Evolutionary conservation across 2,329 filamentous ascomycete species (phyloP), one percentile per base, ranked within the genome.

Genomic region (Alternaria postmessia): DNA sequence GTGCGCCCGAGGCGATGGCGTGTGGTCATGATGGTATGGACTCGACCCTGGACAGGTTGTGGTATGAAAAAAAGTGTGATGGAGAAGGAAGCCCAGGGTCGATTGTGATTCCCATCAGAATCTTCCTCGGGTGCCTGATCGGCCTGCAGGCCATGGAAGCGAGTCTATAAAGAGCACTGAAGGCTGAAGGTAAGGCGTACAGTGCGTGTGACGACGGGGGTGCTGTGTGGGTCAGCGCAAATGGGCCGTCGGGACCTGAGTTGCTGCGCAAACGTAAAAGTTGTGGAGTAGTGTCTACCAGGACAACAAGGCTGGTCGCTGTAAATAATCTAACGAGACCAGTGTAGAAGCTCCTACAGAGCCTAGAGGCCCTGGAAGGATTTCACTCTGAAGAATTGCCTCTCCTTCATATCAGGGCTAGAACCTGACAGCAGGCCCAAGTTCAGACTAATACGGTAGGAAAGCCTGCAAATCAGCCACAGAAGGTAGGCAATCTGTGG

Each of bases 1-100:
- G 20, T 30, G 14, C 20, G 38, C 30, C 49, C 43, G 52, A 36
- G 57, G 30, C 44, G 52, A 46, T 38, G 26, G 26, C 36, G 41
- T 14, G 60, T 20, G 43, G 43, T 24, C 57, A 60, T 62, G 34
- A 42, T 42, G 5, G 39, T 42, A 28, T 46, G 57, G 38, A 30
- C 24, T 26, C 16, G 48, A 39, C 20, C 22, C 32, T n/a, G 49
- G 44, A 42, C 43, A 20, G 36, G 24, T 38, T 39, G 28, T 43
- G 28, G 32, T 51, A 38, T 38, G 39, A 26, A 54, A 41, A 41
- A 36, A 60, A 48, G 38, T 55, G 49, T 22, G 24, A 53, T 9
- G 38, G 14, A 5, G 39, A 18, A 48, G 20, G 34, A 22, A 52
- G 30, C 12, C 26, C 41, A 38, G 49, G 20, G n/a, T 49, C 26